Base-by-base conservation (phyloP, 2,329 filamentous ascomycete genomes). In the Trichophyton equinum region DNA sequence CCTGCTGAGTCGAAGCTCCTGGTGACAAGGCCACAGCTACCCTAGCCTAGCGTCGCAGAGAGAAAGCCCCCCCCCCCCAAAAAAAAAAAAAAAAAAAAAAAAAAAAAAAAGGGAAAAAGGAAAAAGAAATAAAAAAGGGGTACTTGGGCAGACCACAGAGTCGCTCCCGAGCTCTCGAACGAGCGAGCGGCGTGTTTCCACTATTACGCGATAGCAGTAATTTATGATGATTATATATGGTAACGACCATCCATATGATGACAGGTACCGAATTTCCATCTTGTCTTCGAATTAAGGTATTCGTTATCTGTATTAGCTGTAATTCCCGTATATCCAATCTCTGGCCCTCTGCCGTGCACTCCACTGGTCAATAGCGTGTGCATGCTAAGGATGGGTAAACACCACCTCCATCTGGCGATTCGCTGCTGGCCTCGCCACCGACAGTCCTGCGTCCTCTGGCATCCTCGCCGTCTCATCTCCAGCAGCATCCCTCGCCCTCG, bases 21-120 rank as follows among this genome's bases (percentile, higher is more conserved):
- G 40, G 36, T 22, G 36, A 59, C 57, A 59, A 59, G 57, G 40
- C 42, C 44, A 59, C 57, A 59, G 57, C 57, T 59, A 59, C 57
- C 57, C 57, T 30, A 49, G 57, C 25, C 44, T 59, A 59, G 57
- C 57, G 57, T 27, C 57, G 40, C 51, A 15, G 6, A 7, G 30
- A 20, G 25, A 9, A 33, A 20, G n/a, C n/a, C 15, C 27, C 27
- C 18, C 18, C 18, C 18, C 18, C 25, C 2, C 4, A 36, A 27
- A 36, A 15, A 44, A n/a, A 22, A 40, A 18, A 33, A 27, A 33
- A 42, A 20, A 42, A n/a, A 25, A 40, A 33, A 33, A 27, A 27
- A 15, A 42, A 15, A 22, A 40, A 18, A 33, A 27, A 33, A n/a
- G 15, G n/a, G 9, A 27, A 40, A 33, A 18, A 22, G 6, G 8